Conservation (phyloP, 148 eudicot genomes). For the Polygonum maritimum region DNA sequence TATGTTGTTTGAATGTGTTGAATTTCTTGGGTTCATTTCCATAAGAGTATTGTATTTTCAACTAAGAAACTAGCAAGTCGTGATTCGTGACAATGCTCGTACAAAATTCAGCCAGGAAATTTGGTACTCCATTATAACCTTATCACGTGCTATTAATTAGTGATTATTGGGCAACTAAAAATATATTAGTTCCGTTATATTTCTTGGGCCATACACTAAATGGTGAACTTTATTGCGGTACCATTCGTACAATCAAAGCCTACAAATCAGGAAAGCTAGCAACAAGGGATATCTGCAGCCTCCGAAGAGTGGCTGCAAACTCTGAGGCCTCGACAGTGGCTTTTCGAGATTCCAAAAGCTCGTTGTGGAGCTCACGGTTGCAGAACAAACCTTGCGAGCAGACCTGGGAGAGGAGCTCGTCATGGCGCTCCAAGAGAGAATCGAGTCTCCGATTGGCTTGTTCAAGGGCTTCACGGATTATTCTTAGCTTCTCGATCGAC, state of each 20-base stretch:
- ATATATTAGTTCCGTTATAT: neutral
- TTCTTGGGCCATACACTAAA: neutral
- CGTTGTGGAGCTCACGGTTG: slow-evolving; percentile 34
- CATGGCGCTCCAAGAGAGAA: slow-evolving; percentile 38
- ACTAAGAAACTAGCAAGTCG: too few species aligned
- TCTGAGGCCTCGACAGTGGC: slow-evolving; percentile 32
- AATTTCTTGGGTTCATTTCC: neutral
- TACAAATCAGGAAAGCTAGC: slow-evolving; percentile 17
- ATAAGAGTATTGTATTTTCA: too few species aligned
- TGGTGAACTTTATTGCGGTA: neutral
- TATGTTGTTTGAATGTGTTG: neutral
- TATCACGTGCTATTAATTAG: too few species aligned
- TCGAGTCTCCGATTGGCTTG: slow-evolving; percentile 32
- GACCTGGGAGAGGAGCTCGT: slow-evolving; percentile 29
- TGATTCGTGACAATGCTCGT: too few species aligned
- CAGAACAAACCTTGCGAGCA: slow-evolving; percentile 36
- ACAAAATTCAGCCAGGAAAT: too few species aligned
- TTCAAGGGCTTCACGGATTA: slow-evolving; percentile 26
- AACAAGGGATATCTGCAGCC: slow-evolving; percentile 34
- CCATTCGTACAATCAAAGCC: neutral
- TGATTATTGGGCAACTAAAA: too few species aligned
- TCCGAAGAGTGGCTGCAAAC: slow-evolving; percentile 27
- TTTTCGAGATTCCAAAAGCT: slow-evolving; percentile 29
- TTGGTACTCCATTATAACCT: too few species aligned
- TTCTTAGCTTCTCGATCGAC: neutral